A percentile compares a stretch with the other conserved stretches of the same genome.
These are phyloP conservation scores for Colletotrichum tofieldiae DNA, from an alignment of 2,329 filamentous ascomycete genomes.

Conservation along the genomic window DNA sequence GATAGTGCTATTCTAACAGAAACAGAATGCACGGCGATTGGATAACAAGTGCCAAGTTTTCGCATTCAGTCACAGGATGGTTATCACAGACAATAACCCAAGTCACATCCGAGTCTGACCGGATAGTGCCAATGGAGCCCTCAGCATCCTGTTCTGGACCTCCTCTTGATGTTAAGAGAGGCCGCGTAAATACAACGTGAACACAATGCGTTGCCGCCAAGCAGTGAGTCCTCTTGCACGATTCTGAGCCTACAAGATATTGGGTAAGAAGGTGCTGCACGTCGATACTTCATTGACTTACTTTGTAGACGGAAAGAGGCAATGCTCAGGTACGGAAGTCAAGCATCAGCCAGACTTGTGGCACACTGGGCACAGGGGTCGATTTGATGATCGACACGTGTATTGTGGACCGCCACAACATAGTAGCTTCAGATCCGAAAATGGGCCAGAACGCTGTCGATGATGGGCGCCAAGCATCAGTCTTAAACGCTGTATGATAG, in stretches of 20 bases:
- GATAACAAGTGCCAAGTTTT: not conserved
- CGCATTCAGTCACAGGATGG: not conserved
- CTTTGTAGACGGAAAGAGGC: not conserved
- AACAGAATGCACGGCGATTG: not conserved
- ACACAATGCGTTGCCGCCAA: too few relatives aligned
- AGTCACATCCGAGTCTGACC: not conserved
- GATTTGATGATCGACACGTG: not conserved
- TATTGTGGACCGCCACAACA: too few relatives aligned
- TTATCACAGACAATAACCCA: not conserved
- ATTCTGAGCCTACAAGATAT: too few relatives aligned
- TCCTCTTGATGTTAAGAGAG: not conserved
- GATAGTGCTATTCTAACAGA: too few relatives aligned
- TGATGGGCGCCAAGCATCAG: too few relatives aligned
- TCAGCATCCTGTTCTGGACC: not conserved
- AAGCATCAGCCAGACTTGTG: not conserved
- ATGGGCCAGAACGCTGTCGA: not conserved
- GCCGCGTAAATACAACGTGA: not conserved
- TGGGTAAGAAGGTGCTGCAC: too few relatives aligned
- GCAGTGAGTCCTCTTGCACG: too few relatives aligned
- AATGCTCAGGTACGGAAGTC: not conserved
- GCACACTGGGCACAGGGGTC: not conserved
- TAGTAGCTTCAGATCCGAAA: too few relatives aligned
- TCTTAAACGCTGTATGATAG: too few relatives aligned
- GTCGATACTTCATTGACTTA: not conserved
- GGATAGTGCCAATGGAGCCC: not conserved